These are phyloP conservation scores for Globisporangium yorkense DNA, from an alignment of 352 stramenopile species.

Conservation along the genomic window DNA sequence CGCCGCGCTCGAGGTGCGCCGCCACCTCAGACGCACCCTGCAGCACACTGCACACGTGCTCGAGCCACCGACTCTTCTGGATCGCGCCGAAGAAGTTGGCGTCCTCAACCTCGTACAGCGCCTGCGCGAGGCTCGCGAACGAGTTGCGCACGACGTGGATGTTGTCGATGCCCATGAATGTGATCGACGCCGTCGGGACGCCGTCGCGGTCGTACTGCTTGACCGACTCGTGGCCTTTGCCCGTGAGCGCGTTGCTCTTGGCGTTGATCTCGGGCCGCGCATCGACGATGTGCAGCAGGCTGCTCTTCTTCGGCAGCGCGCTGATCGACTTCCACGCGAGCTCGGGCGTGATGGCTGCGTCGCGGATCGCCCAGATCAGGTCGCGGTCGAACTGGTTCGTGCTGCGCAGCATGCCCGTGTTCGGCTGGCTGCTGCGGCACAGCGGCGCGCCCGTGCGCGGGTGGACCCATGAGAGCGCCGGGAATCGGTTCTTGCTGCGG, in stretches of 20 bases:
- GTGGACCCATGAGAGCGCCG: conserved; percentile 89
- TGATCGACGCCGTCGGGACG: conserved; percentile 64
- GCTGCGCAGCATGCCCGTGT: conserved; percentile 93
- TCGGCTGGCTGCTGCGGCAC: conserved; percentile 93
- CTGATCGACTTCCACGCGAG: conserved; percentile 20
- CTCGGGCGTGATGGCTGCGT: conserved; percentile 57
- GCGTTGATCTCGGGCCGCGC: conserved; percentile 88
- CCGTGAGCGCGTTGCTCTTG: conserved; percentile 84
- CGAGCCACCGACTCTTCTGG: conserved; percentile 75
- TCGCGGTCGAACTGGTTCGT: conserved; percentile 88
- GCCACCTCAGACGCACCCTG: conserved; percentile 70
- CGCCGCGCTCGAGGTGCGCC: conserved; percentile 64
- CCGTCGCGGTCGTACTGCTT: conserved; percentile 83
- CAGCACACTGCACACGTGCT: conserved; percentile 78
- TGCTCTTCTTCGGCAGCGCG: conserved; percentile 59
- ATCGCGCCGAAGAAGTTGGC: conserved; percentile 83
- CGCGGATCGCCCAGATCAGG: conserved; percentile 84
- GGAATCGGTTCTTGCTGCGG: conserved; percentile 73
- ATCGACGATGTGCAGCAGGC: conserved; percentile 85
- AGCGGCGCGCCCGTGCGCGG: conserved; percentile 86
- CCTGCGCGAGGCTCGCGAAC: conserved; percentile 59
- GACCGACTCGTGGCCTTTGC: conserved; percentile 88
- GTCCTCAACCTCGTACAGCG: conserved; percentile 80
- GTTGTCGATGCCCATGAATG: conserved; percentile 1
- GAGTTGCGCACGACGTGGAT: conserved; percentile 77